Conservation (phyloP, 495 filamentous ascomycete species). For the Corynascus novoguineensis region DNA sequence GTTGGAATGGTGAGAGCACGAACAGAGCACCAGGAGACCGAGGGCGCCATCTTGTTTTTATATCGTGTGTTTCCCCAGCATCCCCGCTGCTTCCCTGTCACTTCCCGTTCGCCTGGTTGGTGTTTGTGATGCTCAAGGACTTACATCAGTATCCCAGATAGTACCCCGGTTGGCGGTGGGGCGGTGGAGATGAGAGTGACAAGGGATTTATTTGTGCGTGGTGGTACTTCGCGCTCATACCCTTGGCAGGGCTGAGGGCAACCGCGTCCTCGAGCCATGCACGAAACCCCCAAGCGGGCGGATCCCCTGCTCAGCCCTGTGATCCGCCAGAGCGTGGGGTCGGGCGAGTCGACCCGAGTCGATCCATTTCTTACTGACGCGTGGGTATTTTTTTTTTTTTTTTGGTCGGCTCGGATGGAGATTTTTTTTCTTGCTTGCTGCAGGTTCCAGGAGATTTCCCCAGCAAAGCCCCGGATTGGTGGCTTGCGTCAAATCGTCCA, state of each 20-base stretch:
- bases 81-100: background rate
- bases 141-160: too few species aligned
- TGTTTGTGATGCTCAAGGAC: background rate
- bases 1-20: background rate
- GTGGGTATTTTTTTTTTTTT: background rate
- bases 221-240: background rate
- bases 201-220: too few species aligned
- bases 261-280: background rate
- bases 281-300: background rate
- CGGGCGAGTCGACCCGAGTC: conserved; percentile 7
- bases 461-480: background rate
- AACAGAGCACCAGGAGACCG: background rate
- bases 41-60: background rate
- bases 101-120: background rate
- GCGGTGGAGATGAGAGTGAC: conserved; percentile 5
- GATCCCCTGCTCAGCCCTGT: background rate
- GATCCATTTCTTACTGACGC: background rate
- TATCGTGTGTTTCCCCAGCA: background rate
- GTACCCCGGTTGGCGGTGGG: conserved; percentile 1
- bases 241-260: conserved; percentile 2
- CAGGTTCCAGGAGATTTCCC: background rate
- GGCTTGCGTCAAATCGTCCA: background rate
- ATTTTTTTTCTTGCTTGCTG: conserved; percentile 4
- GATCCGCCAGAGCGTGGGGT: background rate
- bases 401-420: background rate